These are phyloP conservation scores for Cardamine chenopodiifolia DNA, from an alignment of 345 rosid genomes.

Conservation along the genomic window DNA sequence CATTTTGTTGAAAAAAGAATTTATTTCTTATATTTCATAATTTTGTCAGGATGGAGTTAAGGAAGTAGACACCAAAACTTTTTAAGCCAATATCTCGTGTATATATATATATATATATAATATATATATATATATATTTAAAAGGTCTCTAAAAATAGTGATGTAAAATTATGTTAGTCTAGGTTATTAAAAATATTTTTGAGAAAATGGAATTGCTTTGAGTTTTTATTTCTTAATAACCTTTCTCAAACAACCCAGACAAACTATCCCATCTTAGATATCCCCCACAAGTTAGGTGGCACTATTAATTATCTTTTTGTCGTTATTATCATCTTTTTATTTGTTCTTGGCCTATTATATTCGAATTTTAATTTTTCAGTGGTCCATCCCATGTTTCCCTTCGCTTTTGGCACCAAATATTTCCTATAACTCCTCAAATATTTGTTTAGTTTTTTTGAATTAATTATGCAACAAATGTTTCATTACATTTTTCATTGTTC, in stretches of 20 bases:
- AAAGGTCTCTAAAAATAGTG: not conserved
- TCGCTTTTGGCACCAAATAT: slow-evolving; percentile 50
- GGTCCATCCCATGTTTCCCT: slow-evolving; percentile 67
- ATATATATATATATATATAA: not conserved
- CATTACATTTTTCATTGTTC: slow-evolving; percentile 1
- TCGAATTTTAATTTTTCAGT: slow-evolving; percentile 38
- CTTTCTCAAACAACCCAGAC: slow-evolving; percentile 55
- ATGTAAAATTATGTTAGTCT: not conserved
- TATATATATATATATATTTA: not conserved
- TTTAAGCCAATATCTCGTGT: not conserved
- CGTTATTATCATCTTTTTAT: slow-evolving; percentile 45
- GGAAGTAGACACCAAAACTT: not conserved
- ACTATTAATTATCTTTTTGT: slow-evolving; percentile 45
- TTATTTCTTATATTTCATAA: not conserved
- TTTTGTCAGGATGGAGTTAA: not conserved
- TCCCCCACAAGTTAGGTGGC: slow-evolving; percentile 75
- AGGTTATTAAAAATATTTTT: not conserved
- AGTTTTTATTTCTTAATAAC: not conserved
- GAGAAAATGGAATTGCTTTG: not conserved
- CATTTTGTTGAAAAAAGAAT: not conserved
- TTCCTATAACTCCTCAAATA: slow-evolving; percentile 45
- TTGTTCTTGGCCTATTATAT: slow-evolving; percentile 43
- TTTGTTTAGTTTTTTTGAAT: not conserved
- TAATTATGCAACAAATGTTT: slow-evolving; percentile 23
- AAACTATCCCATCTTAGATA: slow-evolving; percentile 59